Conservation (phyloP, 371 early-diverging fungal genomes). For the Batkoa obscura region DNA sequence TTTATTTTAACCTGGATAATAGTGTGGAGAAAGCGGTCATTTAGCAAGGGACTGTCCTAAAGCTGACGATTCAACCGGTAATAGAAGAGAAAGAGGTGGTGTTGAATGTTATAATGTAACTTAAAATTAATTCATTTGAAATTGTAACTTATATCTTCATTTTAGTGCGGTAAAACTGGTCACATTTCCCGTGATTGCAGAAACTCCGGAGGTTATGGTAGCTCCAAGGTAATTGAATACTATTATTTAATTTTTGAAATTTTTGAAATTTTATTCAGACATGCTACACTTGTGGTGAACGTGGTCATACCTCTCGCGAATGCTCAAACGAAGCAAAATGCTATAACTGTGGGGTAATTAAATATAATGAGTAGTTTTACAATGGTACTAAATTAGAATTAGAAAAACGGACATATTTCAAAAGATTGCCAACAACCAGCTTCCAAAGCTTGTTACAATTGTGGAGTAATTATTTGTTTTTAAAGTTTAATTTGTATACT, state of each 20-base stretch:
- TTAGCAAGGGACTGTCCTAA: background rate
- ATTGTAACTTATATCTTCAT: background rate
- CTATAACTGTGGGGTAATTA: slow-evolving; percentile 36
- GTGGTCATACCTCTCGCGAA: slow-evolving; percentile 21
- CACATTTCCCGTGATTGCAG: slow-evolving; percentile 28
- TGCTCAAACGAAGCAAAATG: slow-evolving; percentile 28
- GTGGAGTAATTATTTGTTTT: slow-evolving; percentile 5
- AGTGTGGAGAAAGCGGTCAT: background rate
- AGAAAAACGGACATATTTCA: slow-evolving; percentile 20
- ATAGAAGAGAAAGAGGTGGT: too few species aligned
- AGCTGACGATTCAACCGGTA: background rate
- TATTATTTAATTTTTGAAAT: background rate
- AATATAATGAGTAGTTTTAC: background rate
- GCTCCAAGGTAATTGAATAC: slow-evolving; percentile 21
- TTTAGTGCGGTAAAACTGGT: slow-evolving; percentile 29
- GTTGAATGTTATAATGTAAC: too few species aligned
- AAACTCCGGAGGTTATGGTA: slow-evolving; percentile 23
- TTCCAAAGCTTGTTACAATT: background rate
- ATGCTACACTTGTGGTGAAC: slow-evolving; percentile 44
- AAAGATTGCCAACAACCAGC: slow-evolving; percentile 21
- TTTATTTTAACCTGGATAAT: background rate
- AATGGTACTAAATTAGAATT: slow-evolving; percentile 9
- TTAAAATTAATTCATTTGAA: too few species aligned
- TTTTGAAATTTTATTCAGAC: slow-evolving; percentile 13
- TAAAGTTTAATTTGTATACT: too few species aligned